Evolutionary conservation across 208 protist species (phyloP).

Genomic region (Trypanosoma congolense): DNA sequence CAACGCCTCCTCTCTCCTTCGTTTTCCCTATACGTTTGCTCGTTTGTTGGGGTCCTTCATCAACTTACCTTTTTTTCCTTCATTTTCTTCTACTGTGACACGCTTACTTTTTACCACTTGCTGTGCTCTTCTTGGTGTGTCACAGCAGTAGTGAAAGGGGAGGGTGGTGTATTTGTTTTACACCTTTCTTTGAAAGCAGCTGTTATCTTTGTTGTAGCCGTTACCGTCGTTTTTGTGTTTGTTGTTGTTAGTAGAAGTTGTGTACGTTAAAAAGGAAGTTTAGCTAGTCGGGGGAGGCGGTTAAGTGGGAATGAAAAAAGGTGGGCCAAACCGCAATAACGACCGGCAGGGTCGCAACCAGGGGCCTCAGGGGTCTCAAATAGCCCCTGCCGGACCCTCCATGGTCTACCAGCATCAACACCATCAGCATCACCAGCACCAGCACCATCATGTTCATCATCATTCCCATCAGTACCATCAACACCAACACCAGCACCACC

Average conservation of each 20-base stretch:
- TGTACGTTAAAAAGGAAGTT: neutral
- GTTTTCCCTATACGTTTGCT: too few species aligned
- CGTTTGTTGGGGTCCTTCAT: too few species aligned
- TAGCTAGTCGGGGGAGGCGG: neutral
- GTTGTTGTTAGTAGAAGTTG: neutral
- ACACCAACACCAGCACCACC: neutral
- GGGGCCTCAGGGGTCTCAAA: conserved; percentile 24
- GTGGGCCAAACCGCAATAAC: conserved; percentile 17
- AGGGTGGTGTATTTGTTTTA: neutral
- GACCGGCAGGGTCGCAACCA: conserved; percentile 16
- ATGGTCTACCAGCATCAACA: conserved; percentile 19
- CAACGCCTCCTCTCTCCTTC: conserved; percentile 9
- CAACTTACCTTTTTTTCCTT: neutral
- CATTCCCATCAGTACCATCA: conserved; percentile 16
- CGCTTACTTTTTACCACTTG: too few species aligned
- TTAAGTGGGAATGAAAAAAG: conserved; percentile 10
- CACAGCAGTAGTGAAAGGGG: conserved; percentile 6
- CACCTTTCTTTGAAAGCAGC: conserved; percentile 1
- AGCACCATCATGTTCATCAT: conserved; percentile 15
- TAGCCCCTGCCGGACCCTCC: conserved; percentile 14
- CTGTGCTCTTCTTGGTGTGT: too few species aligned
- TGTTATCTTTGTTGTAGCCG: conserved; percentile 5
- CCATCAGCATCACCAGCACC: conserved; percentile 24
- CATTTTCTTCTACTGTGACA: neutral
- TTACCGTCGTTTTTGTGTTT: conserved; percentile 4